phyloP scores from a whole-genome alignment of 2,329 filamentous ascomycete genomes.

The Clonostachys byssicola region DNA sequence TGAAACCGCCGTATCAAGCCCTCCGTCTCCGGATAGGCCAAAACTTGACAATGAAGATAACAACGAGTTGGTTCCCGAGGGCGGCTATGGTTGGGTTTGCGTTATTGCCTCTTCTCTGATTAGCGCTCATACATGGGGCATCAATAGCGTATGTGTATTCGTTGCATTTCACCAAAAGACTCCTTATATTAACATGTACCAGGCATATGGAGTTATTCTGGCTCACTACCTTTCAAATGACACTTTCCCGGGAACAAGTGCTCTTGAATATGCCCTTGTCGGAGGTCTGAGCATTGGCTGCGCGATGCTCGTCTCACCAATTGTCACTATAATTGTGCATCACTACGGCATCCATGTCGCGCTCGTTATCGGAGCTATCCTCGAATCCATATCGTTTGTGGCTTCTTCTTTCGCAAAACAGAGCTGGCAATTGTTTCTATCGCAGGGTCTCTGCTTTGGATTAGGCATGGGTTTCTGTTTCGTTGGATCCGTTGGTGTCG shows the following conservation, averaged over 20 bases:
- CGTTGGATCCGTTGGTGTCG: constrained; percentile 47
- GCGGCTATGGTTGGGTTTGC: constrained; percentile 2
- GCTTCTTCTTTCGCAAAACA: constrained; percentile 44
- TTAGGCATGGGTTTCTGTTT: constrained; percentile 58
- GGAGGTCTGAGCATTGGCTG: constrained; percentile 50
- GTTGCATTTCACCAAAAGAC: neutral
- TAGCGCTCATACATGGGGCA: constrained; percentile 20
- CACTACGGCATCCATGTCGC: constrained; percentile 22
- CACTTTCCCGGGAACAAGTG: constrained; percentile 44
- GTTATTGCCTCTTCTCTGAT: neutral
- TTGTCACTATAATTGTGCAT: constrained; percentile 17
- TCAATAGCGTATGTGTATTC: constrained; percentile 22
- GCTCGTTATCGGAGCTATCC: constrained; percentile 47
- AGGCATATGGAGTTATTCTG: constrained; percentile 51
- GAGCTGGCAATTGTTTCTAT: constrained; percentile 58
- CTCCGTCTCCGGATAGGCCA: no score
- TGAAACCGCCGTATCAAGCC: no score
- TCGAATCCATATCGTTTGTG: constrained; percentile 46
- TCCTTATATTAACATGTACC: neutral
- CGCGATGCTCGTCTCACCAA: constrained; percentile 32
- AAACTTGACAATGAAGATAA: neutral
- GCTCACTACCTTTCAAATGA: constrained; percentile 48
- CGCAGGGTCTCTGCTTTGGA: constrained; percentile 56
- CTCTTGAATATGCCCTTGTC: constrained; percentile 54
- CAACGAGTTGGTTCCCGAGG: neutral